Conservation (phyloP, 768 basidiomycete genomes). For the Vishniacozyma victoriae region DNA sequence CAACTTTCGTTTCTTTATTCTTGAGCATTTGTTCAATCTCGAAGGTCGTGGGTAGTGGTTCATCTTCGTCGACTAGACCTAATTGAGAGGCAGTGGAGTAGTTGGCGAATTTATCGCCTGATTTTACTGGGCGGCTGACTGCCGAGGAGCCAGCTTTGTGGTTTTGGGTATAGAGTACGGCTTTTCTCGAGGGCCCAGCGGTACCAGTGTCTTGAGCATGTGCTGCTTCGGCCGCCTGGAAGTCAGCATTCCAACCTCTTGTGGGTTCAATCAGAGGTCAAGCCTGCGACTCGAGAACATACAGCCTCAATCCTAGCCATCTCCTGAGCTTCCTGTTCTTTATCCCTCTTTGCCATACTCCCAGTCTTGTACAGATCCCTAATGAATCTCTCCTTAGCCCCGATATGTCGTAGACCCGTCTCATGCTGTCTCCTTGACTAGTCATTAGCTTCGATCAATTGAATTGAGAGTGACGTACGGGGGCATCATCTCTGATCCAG, state of each 20-base stretch:
- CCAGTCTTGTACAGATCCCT: slow-evolving; percentile 88
- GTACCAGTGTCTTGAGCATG: slow-evolving; percentile 73
- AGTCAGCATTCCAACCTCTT: neutral
- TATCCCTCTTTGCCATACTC: slow-evolving; percentile 48
- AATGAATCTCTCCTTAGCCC: slow-evolving; percentile 87
- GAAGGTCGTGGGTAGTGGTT: slow-evolving; percentile 55
- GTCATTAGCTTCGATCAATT: neutral
- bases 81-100: slow-evolving; percentile 83
- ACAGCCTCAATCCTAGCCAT: slow-evolving; percentile 82
- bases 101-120: slow-evolving; percentile 56
- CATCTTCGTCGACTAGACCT: slow-evolving; percentile 70
- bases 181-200: slow-evolving; percentile 20
- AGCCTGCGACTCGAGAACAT: slow-evolving; percentile 7
- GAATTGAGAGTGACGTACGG: slow-evolving; percentile 34
- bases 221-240: slow-evolving; percentile 54
- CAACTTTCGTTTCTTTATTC: slow-evolving; percentile 16
- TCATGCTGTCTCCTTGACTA: slow-evolving; percentile 89
- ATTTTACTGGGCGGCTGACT: slow-evolving; percentile 46
- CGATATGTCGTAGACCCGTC: slow-evolving; percentile 86
- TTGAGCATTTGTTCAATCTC: slow-evolving; percentile 53
- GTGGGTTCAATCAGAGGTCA: neutral
- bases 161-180: neutral
- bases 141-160: slow-evolving; percentile 49
- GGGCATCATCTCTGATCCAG: slow-evolving; percentile 88
- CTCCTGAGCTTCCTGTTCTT: slow-evolving; percentile 67